Conservation (phyloP, 164 flowering plant genomes). For the Annona cherimola region DNA sequence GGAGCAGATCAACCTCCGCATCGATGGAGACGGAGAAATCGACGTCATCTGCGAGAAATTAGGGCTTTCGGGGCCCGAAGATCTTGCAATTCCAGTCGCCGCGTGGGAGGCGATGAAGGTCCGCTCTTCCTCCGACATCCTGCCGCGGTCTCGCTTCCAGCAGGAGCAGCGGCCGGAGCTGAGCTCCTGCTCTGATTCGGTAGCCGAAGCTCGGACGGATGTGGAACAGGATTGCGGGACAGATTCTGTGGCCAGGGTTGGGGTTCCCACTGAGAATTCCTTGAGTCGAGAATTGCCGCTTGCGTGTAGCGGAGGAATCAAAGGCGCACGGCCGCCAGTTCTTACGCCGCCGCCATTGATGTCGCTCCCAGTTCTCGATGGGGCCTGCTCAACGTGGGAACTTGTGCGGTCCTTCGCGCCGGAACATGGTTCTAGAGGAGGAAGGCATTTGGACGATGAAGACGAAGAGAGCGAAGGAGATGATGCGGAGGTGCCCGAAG, state of each 20-base stretch:
- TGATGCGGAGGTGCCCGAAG: constrained; percentile 33
- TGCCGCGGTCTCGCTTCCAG: constrained; percentile 26
- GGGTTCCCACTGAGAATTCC: constrained; percentile 1
- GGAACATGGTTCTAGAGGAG: constrained; percentile 13
- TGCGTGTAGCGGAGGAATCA: constrained; percentile 42
- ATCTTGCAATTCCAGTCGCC: constrained; percentile 58
- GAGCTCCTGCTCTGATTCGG: neutral
- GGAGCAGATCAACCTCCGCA: constrained; percentile 54
- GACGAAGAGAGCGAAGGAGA: constrained; percentile 20
- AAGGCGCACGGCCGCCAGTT: constrained; percentile 74
- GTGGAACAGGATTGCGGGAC: neutral
- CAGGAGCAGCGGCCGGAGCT: constrained; percentile 1
- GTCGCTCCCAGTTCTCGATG: constrained; percentile 32
- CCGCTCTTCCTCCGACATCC: constrained; percentile 38
- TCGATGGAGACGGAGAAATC: constrained; percentile 57
- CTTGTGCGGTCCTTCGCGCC: constrained; percentile 48
- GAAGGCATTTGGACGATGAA: neutral
- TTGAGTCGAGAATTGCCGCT: neutral
- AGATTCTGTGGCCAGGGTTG: constrained; percentile 13
- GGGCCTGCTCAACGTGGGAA: constrained; percentile 62
- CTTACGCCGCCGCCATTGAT: constrained; percentile 58
- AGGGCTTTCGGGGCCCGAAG: constrained; percentile 83
- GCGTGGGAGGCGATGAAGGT: constrained; percentile 62
- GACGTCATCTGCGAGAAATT: constrained; percentile 43
- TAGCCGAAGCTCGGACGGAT: neutral